These are phyloP conservation scores for Strobilomyces echinocephalus DNA, from an alignment of 768 basidiomycete genomes.

Conservation along the genomic window DNA sequence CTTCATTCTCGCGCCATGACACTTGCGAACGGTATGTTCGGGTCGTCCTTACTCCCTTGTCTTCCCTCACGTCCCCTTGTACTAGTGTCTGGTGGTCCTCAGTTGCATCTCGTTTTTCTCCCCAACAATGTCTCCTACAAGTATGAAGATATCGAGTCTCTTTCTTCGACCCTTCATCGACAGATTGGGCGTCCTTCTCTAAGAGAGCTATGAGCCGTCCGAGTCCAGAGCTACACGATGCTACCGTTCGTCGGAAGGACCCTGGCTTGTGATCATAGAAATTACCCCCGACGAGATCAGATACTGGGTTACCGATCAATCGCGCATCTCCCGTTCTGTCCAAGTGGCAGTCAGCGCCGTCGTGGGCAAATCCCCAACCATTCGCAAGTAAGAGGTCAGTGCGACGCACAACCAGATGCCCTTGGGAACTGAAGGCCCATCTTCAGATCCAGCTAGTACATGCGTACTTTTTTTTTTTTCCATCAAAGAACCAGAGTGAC, in stretches of 20 bases:
- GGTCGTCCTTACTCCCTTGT: not conserved
- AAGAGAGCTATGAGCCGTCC: too few relatives aligned
- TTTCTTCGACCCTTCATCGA: constrained; percentile 51
- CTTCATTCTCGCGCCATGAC: constrained; percentile 82
- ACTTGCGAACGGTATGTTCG: constrained; percentile 54
- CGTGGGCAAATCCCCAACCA: constrained; percentile 61
- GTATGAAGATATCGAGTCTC: constrained; percentile 72
- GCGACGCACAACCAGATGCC: not conserved
- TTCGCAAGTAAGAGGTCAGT: constrained; percentile 68
- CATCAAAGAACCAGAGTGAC: constrained; percentile 2
- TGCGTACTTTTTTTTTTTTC: not conserved
- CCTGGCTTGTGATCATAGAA: too few relatives aligned
- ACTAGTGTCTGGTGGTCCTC: constrained; percentile 44
- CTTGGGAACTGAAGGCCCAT: constrained; percentile 1
- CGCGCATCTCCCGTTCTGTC: constrained; percentile 50
- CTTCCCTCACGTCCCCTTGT: not conserved
- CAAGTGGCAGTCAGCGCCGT: constrained; percentile 57
- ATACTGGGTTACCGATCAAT: constrained; percentile 71
- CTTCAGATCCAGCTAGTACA: constrained; percentile 19
- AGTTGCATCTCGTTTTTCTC: constrained; percentile 61
- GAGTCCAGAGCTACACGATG: too few relatives aligned
- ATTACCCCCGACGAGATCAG: too few relatives aligned
- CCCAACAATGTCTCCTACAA: constrained; percentile 72
- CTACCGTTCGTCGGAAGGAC: too few relatives aligned
- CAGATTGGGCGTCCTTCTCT: too few relatives aligned